These are phyloP conservation scores for Macrophomina pseudophaseolina DNA, from an alignment of 2,329 filamentous ascomycete species.

Conservation along the genomic window DNA sequence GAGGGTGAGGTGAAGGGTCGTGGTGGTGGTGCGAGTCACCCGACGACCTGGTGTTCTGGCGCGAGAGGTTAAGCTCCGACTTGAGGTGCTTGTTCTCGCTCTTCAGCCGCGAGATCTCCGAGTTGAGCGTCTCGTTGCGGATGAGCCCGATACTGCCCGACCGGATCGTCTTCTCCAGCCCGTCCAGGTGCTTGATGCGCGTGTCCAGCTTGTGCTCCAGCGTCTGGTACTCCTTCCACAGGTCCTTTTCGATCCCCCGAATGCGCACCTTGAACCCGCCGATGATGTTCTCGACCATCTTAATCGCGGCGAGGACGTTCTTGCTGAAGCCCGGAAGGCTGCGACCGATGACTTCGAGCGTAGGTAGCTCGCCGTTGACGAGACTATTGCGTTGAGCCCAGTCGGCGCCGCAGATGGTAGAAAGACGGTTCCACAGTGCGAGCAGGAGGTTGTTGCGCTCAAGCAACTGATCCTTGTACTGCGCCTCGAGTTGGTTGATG, in stretches of 20 bases:
- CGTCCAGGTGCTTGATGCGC: conserved; percentile 83
- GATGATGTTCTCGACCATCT: conserved; percentile 82
- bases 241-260: conserved; percentile 81
- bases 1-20: not conserved
- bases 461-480: conserved; percentile 82
- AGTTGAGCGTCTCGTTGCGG: conserved; percentile 34
- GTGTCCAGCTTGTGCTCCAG: conserved; percentile 81
- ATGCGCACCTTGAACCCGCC: conserved; percentile 79
- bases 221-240: conserved; percentile 89
- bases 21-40: conserved; percentile 30
- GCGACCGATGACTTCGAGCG: conserved; percentile 81
- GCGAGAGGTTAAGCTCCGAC: conserved; percentile 70
- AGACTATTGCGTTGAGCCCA: conserved; percentile 91
- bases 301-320: conserved; percentile 85
- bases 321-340: conserved; percentile 88
- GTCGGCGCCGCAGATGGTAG: conserved; percentile 83
- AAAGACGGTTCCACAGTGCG: conserved; percentile 87
- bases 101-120: conserved; percentile 64
- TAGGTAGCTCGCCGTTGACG: conserved; percentile 85
- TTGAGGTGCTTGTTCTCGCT: conserved; percentile 65
- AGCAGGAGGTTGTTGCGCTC: conserved; percentile 90
- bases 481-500: conserved; percentile 75
- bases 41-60: conserved; percentile 44
- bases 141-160: conserved; percentile 37
- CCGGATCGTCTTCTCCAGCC: conserved; percentile 76